Base-by-base conservation (phyloP, 192 early-diverging fungal genomes). In the Mortierella antarctica region DNA sequence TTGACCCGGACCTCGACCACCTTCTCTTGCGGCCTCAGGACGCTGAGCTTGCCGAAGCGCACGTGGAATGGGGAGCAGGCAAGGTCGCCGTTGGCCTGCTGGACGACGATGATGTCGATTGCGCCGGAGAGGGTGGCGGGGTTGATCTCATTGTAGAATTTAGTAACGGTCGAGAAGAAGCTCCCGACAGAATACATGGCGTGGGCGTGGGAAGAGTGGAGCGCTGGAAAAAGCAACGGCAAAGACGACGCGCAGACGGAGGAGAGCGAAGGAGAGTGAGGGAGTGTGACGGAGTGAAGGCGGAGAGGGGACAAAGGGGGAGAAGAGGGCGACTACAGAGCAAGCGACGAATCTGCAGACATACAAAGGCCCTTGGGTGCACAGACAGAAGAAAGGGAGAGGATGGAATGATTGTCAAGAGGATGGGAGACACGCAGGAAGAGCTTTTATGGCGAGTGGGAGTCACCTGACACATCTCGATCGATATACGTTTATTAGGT, bases 1-100 rank as follows among this genome's bases (percentile, higher is more conserved):
- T 99, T 99, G 39, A 99, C 92, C 7, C 88, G 84, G 44, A 99
- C 85, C 55, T 95, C 91, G 55, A 96, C 92, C 40, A 92, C 91
- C 86, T 99, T 99, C 70, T 99, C 97, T 49, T 92, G 93, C 7
- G 97, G 96, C 48, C 93, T 82, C 6, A 98, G 88, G 15, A 98
- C 88, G 68, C 95, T 94, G 49, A 99, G 84, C 78, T 99, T 99
- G 39, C 97, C 97, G 82, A 98, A 99, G 47, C 98, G 92, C 17
- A 99, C 97, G 82, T 99, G 98, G 82, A 98, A 99, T 6, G 98
- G 98, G 42, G 96, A 97, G 82, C 95, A 97, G 49, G 89, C 86
- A 31, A 98, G 82, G 45, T 94, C 90, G 14, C 95, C 96, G 82
- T 97, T 88, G 58, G 85, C 65, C 66, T 91, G 91, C 64, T 97